Evolutionary conservation across 345 rosid genomes (phyloP).

Genomic region (Dipteronia sinensis): DNA sequence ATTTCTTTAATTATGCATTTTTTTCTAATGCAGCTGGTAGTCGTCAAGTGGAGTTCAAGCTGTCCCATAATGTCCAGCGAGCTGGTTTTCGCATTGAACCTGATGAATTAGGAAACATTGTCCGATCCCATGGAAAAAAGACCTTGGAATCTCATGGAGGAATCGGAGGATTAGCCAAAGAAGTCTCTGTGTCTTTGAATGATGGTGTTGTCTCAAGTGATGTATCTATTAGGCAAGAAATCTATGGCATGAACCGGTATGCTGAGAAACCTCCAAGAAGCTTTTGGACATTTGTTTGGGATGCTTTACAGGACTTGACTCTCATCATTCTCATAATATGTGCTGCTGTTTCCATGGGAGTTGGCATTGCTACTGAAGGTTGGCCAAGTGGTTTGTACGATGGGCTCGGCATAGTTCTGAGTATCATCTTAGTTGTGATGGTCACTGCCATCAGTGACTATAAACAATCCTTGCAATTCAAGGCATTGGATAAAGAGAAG

Average conservation of each 20-base stretch:
- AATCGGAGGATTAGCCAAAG: constrained; percentile 39
- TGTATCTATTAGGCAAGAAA: constrained; percentile 48
- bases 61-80: constrained; percentile 28
- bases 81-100: constrained; percentile 50
- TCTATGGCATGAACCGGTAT: constrained; percentile 55
- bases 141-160: constrained; percentile 39
- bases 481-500: constrained; percentile 36
- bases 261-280: constrained; percentile 63
- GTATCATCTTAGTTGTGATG: constrained; percentile 35
- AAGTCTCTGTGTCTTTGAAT: constrained; percentile 36
- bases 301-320: constrained; percentile 51
- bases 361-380: constrained; percentile 46
- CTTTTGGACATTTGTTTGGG: constrained; percentile 50
- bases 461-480: constrained; percentile 38
- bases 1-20: constrained; percentile 9
- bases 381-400: constrained; percentile 52
- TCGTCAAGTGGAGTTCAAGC: constrained; percentile 32
- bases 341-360: constrained; percentile 38
- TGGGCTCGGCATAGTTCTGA: constrained; percentile 39
- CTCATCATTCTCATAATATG: constrained; percentile 50
- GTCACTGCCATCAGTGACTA: constrained; percentile 38
- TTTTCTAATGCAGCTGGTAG: constrained; percentile 40
- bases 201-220: constrained; percentile 55
- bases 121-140: constrained; percentile 36
- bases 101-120: constrained; percentile 40